A percentile compares a stretch with the other conserved stretches of the same genome.
These are phyloP conservation scores for Brassica napus DNA, from an alignment of 345 rosid species.

Conservation along the genomic window DNA sequence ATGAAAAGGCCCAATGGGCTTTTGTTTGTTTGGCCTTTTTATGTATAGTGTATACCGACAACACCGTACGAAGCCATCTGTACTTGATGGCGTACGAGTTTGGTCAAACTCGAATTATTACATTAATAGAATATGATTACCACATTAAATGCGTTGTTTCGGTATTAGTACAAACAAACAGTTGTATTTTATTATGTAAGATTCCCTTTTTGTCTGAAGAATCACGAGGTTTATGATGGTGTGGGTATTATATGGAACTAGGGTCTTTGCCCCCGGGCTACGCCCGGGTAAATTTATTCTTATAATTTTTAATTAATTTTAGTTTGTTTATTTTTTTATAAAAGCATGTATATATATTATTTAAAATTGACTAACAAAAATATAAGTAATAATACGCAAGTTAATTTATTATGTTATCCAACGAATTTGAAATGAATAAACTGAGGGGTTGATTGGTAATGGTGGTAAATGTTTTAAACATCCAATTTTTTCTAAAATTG, in stretches of 20 bases:
- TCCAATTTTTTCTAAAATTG: too few relatives aligned
- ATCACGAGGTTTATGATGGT: constrained; percentile 1
- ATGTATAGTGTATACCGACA: constrained; percentile 9
- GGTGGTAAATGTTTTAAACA: too few relatives aligned
- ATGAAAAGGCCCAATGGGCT: constrained; percentile 9
- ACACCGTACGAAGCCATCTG: constrained; percentile 25
- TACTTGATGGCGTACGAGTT: constrained; percentile 24
- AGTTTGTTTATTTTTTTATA: too few relatives aligned
- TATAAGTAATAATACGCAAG: too few relatives aligned
- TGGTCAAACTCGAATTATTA: constrained; percentile 24
- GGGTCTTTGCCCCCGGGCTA: too few relatives aligned
- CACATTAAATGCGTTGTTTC: constrained; percentile 18
- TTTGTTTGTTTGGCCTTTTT: constrained; percentile 13
- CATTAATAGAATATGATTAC: constrained; percentile 19
- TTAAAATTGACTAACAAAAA: too few relatives aligned
- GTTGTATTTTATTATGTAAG: background rate
- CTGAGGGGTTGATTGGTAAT: too few relatives aligned
- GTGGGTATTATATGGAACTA: background rate
- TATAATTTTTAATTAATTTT: too few relatives aligned
- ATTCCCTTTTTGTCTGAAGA: background rate
- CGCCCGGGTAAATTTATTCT: too few relatives aligned
- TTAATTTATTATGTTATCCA: too few relatives aligned
- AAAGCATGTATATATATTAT: too few relatives aligned
- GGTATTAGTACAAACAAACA: background rate
- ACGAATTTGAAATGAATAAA: too few relatives aligned